Evolutionary conservation across 306 rosid genomes (phyloP), one percentile per base, ranked within the genome.

Genomic region (Vachellia pachyceras): DNA sequence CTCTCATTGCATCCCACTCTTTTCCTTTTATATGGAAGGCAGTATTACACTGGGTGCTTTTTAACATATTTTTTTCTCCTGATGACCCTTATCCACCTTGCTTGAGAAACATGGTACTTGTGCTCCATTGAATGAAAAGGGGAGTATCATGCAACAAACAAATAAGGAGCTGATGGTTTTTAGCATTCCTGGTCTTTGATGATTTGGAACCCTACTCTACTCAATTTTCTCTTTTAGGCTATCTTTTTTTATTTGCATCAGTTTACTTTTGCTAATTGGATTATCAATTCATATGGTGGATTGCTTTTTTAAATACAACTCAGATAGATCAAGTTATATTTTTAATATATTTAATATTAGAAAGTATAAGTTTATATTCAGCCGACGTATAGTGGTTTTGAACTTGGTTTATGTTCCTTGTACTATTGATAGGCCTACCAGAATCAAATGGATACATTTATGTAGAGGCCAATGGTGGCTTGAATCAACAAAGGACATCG

Each of bases 391-490:
- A 46, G 72, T 82, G 76, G 6, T 69, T n/a, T 58, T 39, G 54
- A 63, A 40, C 22, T 60, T 25, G 63, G 46, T 78, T 35, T 88
- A 55, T 52, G 54, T 76, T 54, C 85, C 46, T 36, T 47, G 49
- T 71, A 44, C 33, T 63, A 33, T 60, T 81, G 55, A 55, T 77
- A 93, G 97, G 88, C 63, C 82, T 91, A 69, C 91, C 97, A 3
- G 93, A 91, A 75, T 87, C 97, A 29, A 93, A 93, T 90, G 97
- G 97, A 76, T 90, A 83, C 86, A 90, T 93, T 55, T 90, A 88
- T 73, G 78, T 93, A 77, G 98, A 93, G 86, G 97, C 97, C 52
- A 93, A 93, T 81, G 97, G 97, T 76, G 97, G 97, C 67, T 77
- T 93, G 68, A 91, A 93, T 86, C 97, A 93, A 87, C 97, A 93